Base-by-base conservation (phyloP, 2,329 filamentous ascomycete genomes). In the Epicoccum sorghinum region DNA sequence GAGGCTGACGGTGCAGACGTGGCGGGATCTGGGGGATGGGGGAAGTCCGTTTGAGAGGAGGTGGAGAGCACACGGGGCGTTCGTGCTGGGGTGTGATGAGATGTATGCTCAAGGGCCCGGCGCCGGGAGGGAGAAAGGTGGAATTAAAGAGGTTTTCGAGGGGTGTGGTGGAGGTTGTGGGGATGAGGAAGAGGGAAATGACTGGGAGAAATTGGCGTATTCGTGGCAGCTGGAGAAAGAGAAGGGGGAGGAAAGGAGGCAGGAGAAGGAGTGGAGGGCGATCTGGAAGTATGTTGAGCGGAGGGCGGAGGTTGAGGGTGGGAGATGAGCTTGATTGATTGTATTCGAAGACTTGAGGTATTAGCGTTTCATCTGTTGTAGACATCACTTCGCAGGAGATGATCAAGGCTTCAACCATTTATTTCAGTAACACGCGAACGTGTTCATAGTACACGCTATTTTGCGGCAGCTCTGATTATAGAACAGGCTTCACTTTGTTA, bases 11-110 rank as follows among this genome's bases (percentile, higher is more conserved):
- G 52, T 73, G 9, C 54, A 62, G 25, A 49, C 52, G 1, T 71
- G 68, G 68, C 59, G 69, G 1, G 66, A 71, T 52, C 29, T 73
- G 1, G 69, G 69, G 1, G 29, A 18, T 8, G 68, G 66, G 0
- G 44, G 47, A 23, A 62, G 38, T 5, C 68, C 68, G 12, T 73
- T 73, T 18, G 62, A 70, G 6, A 45, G 49, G 3, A 32, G 6
- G 4, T 73, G 70, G 70, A 55, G 70, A 3, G 62, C 61, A 1
- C 70, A 73, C 52, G 70, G 68, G 0, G 58, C 63, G n/a, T 54
- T 47, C 12, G 42, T 59, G 44, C 38, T 27, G 51, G 47, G 1
- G 24, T 29, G 27, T 3, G 27, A 29, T 6, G 27, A 29, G 9
- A 29, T 29, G 27, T 29, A 29, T 29, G 27, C 18, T 7, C 27